Evolutionary conservation across 2,329 filamentous ascomycete species (phyloP).

Genomic region (Ophiostoma sp.): DNA sequence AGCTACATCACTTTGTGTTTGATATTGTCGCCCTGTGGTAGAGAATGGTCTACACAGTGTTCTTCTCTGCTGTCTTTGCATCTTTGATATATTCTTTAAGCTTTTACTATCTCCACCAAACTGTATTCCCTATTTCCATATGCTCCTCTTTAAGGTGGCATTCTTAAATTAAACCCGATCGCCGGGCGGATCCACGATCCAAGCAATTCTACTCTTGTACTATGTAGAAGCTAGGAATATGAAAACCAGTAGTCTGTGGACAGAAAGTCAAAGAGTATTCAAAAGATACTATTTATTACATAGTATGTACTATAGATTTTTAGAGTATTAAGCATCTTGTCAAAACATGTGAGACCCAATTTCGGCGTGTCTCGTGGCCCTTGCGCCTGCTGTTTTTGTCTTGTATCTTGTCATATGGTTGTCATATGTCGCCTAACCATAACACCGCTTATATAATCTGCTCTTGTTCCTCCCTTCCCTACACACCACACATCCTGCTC

Average conservation of each 20-base stretch:
- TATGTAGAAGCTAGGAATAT: too few relatives aligned
- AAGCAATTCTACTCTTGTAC: neutral
- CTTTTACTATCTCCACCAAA: neutral
- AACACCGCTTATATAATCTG: neutral
- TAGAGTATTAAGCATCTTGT: neutral
- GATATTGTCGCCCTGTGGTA: neutral
- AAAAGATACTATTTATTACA: too few relatives aligned
- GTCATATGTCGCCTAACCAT: neutral
- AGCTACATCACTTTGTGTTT: neutral
- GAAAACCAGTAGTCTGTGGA: too few relatives aligned
- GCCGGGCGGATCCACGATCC: conserved; percentile 11
- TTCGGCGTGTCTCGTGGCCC: neutral
- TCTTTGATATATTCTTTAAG: too few relatives aligned
- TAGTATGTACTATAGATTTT: too few relatives aligned
- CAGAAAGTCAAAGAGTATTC: too few relatives aligned
- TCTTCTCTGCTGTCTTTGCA: neutral
- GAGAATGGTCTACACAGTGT: neutral
- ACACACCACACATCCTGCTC: neutral
- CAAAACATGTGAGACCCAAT: neutral
- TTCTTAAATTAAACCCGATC: conserved; percentile 8
- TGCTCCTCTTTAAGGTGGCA: neutral
- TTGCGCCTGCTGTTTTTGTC: neutral
- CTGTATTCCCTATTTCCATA: conserved; percentile 1
- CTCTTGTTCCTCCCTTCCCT: neutral
- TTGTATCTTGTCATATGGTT: neutral